phyloP scores from a whole-genome alignment of 2,329 filamentous ascomycete species.

The Colletotrichum sp. region DNA sequence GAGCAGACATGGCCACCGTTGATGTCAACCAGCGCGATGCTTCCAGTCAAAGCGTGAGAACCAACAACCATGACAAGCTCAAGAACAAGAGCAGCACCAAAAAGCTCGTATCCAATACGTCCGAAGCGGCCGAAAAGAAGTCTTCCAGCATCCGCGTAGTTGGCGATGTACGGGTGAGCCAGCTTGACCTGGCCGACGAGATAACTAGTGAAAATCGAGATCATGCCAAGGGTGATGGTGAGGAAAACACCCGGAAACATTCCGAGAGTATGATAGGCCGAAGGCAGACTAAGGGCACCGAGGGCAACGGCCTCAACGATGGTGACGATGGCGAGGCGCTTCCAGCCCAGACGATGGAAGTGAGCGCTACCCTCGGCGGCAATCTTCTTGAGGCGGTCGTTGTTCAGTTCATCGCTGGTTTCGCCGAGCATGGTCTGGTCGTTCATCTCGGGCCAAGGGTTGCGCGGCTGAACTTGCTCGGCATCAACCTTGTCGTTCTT shows the following conservation, averaged over 20 bases:
- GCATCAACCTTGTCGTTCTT: conserved; percentile 3
- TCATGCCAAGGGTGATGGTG: conserved; percentile 45
- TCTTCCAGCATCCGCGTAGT: conserved; percentile 72
- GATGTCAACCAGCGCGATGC: conserved; percentile 70
- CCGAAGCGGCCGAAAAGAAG: conserved; percentile 57
- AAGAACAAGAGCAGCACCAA: conserved; percentile 65
- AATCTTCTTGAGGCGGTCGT: conserved; percentile 52
- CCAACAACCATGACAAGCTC: conserved; percentile 74
- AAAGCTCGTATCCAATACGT: conserved; percentile 62
- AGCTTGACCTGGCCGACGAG: conserved; percentile 55
- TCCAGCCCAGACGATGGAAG: conserved; percentile 62
- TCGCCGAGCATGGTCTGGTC: conserved; percentile 18
- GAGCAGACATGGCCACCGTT: conserved; percentile 58
- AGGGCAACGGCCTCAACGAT: conserved; percentile 64
- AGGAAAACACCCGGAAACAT: conserved; percentile 55
- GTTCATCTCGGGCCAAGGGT: conserved; percentile 12
- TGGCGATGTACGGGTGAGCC: conserved; percentile 60
- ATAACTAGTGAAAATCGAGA: conserved; percentile 54
- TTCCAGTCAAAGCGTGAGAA: conserved; percentile 74
- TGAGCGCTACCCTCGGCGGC: conserved; percentile 48
- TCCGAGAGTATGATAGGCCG: conserved; percentile 56
- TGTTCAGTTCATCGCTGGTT: conserved; percentile 30
- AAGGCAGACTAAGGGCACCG: conserved; percentile 55
- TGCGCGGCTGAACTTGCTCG: conserved; percentile 9
- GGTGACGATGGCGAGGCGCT: conserved; percentile 58